Evolutionary conservation across 2,329 filamentous ascomycete species (phyloP), one percentile per base, ranked within the genome.

Genomic region (Epichloe gansuensis): DNA sequence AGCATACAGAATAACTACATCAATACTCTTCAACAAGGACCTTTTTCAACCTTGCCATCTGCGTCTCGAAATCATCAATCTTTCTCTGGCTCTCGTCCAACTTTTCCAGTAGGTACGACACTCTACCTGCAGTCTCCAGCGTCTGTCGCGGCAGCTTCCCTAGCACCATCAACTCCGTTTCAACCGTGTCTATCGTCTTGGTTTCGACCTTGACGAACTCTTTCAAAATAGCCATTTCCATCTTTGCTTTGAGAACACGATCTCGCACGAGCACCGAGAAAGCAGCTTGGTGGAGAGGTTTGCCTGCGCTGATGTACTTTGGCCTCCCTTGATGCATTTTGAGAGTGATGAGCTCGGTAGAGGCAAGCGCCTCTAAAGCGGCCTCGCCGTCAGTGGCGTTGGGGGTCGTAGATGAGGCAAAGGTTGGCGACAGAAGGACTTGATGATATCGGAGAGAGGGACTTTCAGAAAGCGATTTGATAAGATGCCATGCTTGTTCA

Each of bases 401-500:
- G 0, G 71, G 38, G 0, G 68, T 71, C 5, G 71, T 67, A 1
- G 79, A 80, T 0, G 73, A 72, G 23, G 84, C 80, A 68, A 94
- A 95, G 0, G 87, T 77, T 51, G 86, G 81, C 4, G 83, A 80
- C 2, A 95, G 77, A 0, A 96, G 71, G 2, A 95, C 74, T 61
- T 94, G 86, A 66, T 95, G 91, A 73, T 95, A 97, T 2, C 86
- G 79, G 0, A 97, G 73, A 4, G 68, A 74, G 5, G 84, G 80
- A 11, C 80, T 71, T n/a, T 77, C 66, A 0, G 87, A 84, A 13
- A 98, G 80, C 34, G 79, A 74, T 63, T 87, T 90, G 67, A 97
- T 84, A 2, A 98, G 71, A 54, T 85, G 78, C 93, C 93, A 97
- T 0, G 89, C 91, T 71, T 97, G 93, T 62, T 93, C 84, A 4